Evolutionary conservation across 495 filamentous ascomycete species (phyloP), one percentile per base, ranked within the genome.

Genomic region (Cercophora scortea): DNA sequence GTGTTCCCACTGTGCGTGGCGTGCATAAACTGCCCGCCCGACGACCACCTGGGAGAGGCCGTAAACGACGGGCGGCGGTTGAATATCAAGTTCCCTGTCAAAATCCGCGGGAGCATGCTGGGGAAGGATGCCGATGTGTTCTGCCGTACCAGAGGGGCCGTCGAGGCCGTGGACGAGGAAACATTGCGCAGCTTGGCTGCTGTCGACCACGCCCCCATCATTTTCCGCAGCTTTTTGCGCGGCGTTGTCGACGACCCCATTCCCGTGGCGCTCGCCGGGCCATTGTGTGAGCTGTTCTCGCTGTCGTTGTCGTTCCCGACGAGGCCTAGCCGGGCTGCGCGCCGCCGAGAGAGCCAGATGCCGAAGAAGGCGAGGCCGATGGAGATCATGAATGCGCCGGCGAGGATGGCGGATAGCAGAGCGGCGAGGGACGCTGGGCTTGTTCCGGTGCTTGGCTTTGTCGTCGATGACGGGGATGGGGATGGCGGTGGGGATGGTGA

Each of bases 301-400:
- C 36, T 38, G 36, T 38, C 13, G 36, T 13, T 38, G 25, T 25
- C 25, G 25, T 25, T 25, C 5, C 25, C 25, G 25, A 25, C 5
- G 25, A 50, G 42, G 4, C 13, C 45, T 25, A 47, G 45, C 4
- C 40, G 52, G 19, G 44, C 40, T n/a, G 53, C 49, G 5, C 46
- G 52, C 19, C 49, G 52, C 25, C 59, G 51, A 6, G 56, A 59
- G 19, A 47, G 41, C 48, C 49, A 61, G 18, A 58, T 48, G 9
- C 48, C 44, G 7, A 61, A 39, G 19, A 47, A 50, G 40, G 49
- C 51, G 12, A 50, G 6, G 18, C 40, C 45, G 32, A 16, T 32
- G 10, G 46, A 36, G 25, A 56, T 8, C 17, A 55, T 18, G 18
- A 61, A 16, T 6, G 49, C 45, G 36, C 59, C 56, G 47, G 42